Evolutionary conservation across 2,329 filamentous ascomycete genomes (phyloP).

Genomic region (Penicillium sp.): DNA sequence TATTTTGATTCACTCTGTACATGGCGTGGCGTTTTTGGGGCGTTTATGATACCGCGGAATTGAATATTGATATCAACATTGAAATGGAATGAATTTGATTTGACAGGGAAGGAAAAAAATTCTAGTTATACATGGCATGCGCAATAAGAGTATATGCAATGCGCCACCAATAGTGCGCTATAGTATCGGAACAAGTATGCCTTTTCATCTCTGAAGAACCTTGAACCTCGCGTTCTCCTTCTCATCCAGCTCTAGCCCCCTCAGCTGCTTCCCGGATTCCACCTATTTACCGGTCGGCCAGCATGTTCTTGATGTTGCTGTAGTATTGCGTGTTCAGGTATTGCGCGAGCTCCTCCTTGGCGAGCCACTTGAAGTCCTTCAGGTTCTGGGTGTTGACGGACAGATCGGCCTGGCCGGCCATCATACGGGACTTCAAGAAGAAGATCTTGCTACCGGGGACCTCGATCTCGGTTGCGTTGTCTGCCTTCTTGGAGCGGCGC

Average conservation of each 20-base stretch:
- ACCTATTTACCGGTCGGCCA: slow-evolving; percentile 65
- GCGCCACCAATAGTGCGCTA: slow-evolving; percentile 23
- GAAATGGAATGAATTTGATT: slow-evolving; percentile 17
- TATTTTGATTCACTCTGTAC: background rate
- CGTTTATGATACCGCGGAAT: slow-evolving; percentile 4
- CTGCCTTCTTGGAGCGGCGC: slow-evolving; percentile 40
- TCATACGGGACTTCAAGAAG: slow-evolving; percentile 93
- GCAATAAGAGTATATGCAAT: slow-evolving; percentile 37
- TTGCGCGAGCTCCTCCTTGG: slow-evolving; percentile 78
- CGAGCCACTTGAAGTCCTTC: slow-evolving; percentile 86
- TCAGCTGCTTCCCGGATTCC: background rate
- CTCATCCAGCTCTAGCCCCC: background rate
- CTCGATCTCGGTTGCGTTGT: slow-evolving; percentile 34
- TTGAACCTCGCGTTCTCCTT: background rate
- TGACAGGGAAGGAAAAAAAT: slow-evolving; percentile 27
- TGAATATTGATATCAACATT: background rate
- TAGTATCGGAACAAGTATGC: slow-evolving; percentile 15
- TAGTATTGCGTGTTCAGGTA: slow-evolving; percentile 69
- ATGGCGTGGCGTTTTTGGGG: slow-evolving; percentile 17
- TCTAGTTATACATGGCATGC: slow-evolving; percentile 42
- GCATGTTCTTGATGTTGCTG: slow-evolving; percentile 74
- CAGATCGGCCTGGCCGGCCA: slow-evolving; percentile 91
- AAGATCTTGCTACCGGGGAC: slow-evolving; percentile 77
- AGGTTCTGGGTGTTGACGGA: slow-evolving; percentile 68
- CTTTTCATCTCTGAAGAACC: slow-evolving; percentile 6